These are phyloP conservation scores for Paracorniculantispora psalliotae DNA, from an alignment of 2,329 filamentous ascomycete species.

Conservation along the genomic window DNA sequence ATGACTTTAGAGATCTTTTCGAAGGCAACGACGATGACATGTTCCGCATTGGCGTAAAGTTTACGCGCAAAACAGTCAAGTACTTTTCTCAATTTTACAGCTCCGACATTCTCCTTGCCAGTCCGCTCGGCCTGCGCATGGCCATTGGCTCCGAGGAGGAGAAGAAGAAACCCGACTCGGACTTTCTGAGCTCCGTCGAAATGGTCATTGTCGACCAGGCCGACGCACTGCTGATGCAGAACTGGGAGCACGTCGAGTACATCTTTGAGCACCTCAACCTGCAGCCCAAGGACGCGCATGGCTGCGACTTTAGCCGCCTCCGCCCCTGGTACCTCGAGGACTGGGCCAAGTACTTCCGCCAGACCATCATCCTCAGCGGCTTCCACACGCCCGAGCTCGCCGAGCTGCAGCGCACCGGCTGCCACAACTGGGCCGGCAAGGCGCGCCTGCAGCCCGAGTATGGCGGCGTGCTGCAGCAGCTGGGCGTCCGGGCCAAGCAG, in stretches of 20 bases:
- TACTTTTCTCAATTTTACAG: conserved; percentile 94
- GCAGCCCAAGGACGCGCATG: conserved; percentile 83
- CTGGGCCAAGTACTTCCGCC: conserved; percentile 73
- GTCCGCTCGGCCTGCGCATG: conserved; percentile 82
- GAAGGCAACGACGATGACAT: conserved; percentile 95
- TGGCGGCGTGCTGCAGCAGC: conserved; percentile 65
- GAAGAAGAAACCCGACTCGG: conserved; percentile 63
- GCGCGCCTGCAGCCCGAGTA: conserved; percentile 67
- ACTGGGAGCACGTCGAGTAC: conserved; percentile 93
- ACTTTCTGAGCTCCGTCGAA: conserved; percentile 93
- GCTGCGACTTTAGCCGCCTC: conserved; percentile 88
- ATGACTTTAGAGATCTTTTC: conserved; percentile 85
- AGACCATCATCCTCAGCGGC: conserved; percentile 75
- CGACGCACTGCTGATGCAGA: conserved; percentile 93
- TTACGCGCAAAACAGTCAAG: conserved; percentile 92
- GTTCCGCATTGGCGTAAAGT: conserved; percentile 93
- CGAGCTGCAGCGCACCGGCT: conserved; percentile 67
- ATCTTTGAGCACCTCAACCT: conserved; percentile 89
- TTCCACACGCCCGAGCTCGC: conserved; percentile 89
- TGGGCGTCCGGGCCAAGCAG: conserved; percentile 70
- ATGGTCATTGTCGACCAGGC: conserved; percentile 86
- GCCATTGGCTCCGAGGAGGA: conserved; percentile 76
- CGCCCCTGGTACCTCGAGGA: conserved; percentile 90
- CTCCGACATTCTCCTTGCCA: conserved; percentile 90
- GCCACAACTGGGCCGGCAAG: conserved; percentile 77